Evolutionary conservation across 2,329 filamentous ascomycete species (phyloP).

Genomic region (Corynespora cassiicola): DNA sequence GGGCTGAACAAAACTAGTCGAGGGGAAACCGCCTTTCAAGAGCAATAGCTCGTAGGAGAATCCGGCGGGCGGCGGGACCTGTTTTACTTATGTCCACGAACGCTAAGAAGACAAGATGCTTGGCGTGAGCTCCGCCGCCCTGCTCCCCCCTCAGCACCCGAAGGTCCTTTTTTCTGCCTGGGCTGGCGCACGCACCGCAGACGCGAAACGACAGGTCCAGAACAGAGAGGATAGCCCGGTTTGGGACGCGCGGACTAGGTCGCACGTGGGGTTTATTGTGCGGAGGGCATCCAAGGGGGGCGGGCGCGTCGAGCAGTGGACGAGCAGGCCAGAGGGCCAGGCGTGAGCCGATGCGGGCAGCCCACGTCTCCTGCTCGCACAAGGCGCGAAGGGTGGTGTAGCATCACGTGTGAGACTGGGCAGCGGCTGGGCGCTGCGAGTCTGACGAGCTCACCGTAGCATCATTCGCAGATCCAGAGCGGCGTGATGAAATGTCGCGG

Average conservation of each 20-base stretch:
- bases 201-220: neutral
- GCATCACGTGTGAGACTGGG: constrained; percentile 3
- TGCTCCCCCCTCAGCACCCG: constrained; percentile 1
- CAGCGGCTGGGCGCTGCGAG: constrained; percentile 12
- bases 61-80: constrained; percentile 24
- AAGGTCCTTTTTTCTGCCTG: too few species aligned
- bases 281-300: too few species aligned
- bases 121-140: constrained; percentile 19
- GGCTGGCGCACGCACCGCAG: neutral
- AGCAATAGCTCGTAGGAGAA: constrained; percentile 6
- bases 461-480: constrained; percentile 8
- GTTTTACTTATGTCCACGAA: constrained; percentile 33
- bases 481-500: constrained; percentile 3
- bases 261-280: too few species aligned
- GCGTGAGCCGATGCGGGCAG: neutral
- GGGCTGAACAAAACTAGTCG: neutral
- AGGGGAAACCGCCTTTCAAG: constrained; percentile 2
- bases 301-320: neutral
- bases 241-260: neutral
- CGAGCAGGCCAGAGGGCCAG: neutral
- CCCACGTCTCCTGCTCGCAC: neutral
- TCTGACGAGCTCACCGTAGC: constrained; percentile 4
- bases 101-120: constrained; percentile 38
- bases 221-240: neutral
- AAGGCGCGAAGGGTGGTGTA: neutral